phyloP scores from a whole-genome alignment of 495 filamentous ascomycete species.

The Astrothelium macrocarpum region DNA sequence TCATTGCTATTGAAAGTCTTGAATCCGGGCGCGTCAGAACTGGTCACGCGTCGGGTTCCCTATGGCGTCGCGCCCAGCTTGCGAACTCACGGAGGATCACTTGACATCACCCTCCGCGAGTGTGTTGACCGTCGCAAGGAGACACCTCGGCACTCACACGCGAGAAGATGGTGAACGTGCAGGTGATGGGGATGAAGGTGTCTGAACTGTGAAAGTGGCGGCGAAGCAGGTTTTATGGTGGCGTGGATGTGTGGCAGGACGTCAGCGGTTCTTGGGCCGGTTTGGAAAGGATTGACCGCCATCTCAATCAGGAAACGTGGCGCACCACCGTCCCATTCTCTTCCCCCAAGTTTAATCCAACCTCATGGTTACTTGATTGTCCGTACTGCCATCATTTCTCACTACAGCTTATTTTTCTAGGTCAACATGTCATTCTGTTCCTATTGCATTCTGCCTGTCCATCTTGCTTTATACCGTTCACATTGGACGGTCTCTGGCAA shows the following conservation, averaged over 20 bases:
- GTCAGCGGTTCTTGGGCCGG: not conserved
- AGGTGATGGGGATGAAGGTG: slow-evolving; percentile 14
- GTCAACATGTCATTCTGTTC: not conserved
- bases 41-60: not conserved
- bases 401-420: not conserved
- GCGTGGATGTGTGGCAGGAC: not conserved
- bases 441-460: not conserved
- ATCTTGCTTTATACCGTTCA: no score
- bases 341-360: not conserved
- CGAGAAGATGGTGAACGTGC: not conserved
- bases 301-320: not conserved
- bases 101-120: not conserved
- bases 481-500: no score
- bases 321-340: not conserved
- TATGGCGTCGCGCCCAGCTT: not conserved
- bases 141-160: not conserved
- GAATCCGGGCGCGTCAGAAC: not conserved
- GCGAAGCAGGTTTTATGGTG: slow-evolving; percentile 4
- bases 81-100: not conserved
- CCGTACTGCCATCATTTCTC: not conserved
- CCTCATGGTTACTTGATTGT: not conserved
- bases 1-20: not conserved
- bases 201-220: slow-evolving; percentile 15
- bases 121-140: not conserved
- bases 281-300: not conserved